Evolutionary conservation across 1,284 basidiomycete genomes (phyloP).

Genomic region (Coriolopsis trogii): DNA sequence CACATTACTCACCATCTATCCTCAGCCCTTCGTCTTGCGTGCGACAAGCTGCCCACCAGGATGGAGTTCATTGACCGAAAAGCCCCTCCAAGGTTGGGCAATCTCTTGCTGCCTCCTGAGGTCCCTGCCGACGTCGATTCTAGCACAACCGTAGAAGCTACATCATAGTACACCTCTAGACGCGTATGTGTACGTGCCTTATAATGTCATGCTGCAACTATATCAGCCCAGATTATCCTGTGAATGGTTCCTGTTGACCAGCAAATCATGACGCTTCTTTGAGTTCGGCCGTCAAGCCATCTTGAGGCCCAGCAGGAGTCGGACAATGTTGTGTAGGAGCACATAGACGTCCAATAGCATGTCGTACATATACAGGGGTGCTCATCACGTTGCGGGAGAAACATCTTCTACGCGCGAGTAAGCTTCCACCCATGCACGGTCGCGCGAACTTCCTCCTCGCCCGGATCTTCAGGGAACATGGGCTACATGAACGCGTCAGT

Average conservation of each 20-base stretch:
- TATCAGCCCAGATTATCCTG: not conserved
- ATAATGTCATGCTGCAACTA: not conserved
- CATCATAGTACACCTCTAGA: conserved; percentile 1
- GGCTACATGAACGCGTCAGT: conserved; percentile 44
- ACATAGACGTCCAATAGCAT: too few species aligned
- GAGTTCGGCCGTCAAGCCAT: too few species aligned
- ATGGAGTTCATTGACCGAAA: conserved; percentile 86
- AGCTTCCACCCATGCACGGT: conserved; percentile 82
- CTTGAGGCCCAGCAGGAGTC: too few species aligned
- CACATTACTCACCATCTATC: not conserved
- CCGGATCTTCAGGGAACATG: conserved; percentile 88
- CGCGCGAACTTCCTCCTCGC: conserved; percentile 71
- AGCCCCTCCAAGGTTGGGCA: conserved; percentile 82
- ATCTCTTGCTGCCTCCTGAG: conserved; percentile 54
- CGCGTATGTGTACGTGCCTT: not conserved
- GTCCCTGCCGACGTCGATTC: conserved; percentile 10
- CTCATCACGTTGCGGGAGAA: too few species aligned
- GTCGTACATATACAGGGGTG: too few species aligned
- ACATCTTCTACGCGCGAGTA: too few species aligned
- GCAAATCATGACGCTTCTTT: too few species aligned
- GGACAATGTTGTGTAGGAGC: too few species aligned
- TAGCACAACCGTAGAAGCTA: not conserved
- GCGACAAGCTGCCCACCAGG: conserved; percentile 87
- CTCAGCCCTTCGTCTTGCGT: conserved; percentile 85
- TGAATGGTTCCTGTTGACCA: too few species aligned